A percentile compares a stretch with the other conserved stretches of the same genome.
Evolutionary conservation across 805 yeast species (phyloP).

Genomic region (Jamesozyma hellenica): DNA sequence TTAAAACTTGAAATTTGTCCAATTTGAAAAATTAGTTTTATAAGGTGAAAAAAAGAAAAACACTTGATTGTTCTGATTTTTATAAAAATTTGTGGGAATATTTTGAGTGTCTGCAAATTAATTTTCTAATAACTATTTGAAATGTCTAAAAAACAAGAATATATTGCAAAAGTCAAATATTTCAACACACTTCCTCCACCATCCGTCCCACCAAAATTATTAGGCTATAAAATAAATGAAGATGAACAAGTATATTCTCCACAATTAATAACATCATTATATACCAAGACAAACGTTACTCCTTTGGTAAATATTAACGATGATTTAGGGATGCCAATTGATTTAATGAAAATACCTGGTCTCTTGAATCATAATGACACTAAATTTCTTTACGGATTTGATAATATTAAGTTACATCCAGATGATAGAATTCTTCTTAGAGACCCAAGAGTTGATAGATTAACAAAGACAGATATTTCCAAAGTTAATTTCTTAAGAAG

Average conservation of each 20-base stretch:
- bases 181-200: constrained; percentile 89
- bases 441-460: constrained; percentile 52
- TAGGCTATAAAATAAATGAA: constrained; percentile 39
- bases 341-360: constrained; percentile 56
- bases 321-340: constrained; percentile 68
- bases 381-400: constrained; percentile 32
- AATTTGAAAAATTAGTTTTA: no score
- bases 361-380: constrained; percentile 54
- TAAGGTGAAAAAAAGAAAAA: no score
- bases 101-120: no score
- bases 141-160: constrained; percentile 55
- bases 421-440: constrained; percentile 64
- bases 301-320: constrained; percentile 50
- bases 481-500: constrained; percentile 76
- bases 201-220: constrained; percentile 76
- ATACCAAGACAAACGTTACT: constrained; percentile 63
- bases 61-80: no score
- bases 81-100: no score
- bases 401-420: constrained; percentile 52
- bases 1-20: no score
- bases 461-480: constrained; percentile 30
- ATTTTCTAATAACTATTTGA: neutral
- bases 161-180: constrained; percentile 73
- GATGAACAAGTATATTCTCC: constrained; percentile 41
- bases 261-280: constrained; percentile 54